Percentiles rank a stretch among this genome's conserved stretches.
phyloP scores from a whole-genome alignment of 352 stramenopile genomes.

The Phytopythium oedochilum region DNA sequence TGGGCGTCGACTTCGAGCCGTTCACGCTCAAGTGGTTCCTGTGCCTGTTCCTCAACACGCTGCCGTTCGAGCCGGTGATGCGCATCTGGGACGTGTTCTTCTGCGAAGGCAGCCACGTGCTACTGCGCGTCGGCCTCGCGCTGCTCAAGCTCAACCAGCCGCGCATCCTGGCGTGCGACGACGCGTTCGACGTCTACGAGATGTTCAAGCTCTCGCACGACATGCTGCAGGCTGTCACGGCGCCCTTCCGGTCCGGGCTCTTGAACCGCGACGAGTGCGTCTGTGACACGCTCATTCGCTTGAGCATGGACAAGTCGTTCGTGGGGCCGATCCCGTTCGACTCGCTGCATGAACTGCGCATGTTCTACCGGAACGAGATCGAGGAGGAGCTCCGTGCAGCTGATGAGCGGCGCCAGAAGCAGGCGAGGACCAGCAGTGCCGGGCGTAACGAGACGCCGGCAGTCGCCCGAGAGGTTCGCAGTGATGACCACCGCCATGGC shows the following conservation, averaged over 20 bases:
- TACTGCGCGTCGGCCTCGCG: constrained; percentile 79
- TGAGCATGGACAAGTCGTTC: constrained; percentile 84
- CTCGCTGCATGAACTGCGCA: constrained; percentile 64
- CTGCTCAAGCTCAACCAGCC: constrained; percentile 80
- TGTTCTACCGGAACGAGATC: constrained; percentile 59
- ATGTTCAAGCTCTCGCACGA: constrained; percentile 77
- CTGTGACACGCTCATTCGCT: constrained; percentile 72
- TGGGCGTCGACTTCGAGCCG: constrained; percentile 82
- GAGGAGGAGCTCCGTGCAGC: constrained; percentile 40
- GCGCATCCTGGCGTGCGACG: constrained; percentile 66
- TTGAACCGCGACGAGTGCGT: constrained; percentile 80
- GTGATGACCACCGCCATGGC: neutral
- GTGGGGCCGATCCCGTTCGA: constrained; percentile 69
- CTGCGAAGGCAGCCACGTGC: constrained; percentile 85
- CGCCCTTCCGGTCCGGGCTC: constrained; percentile 46
- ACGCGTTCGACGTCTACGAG: constrained; percentile 78
- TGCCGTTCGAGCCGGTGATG: constrained; percentile 86
- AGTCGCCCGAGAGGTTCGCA: no score
- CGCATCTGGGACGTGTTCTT: constrained; percentile 91
- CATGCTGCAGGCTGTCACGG: constrained; percentile 47
- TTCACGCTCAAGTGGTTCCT: constrained; percentile 93
- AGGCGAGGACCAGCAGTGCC: neutral
- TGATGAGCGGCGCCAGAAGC: constrained; percentile 23
- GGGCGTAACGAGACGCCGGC: no score
- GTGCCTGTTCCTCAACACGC: constrained; percentile 90